Evolutionary conservation across 768 basidiomycete genomes (phyloP).

Genomic region (Candolleomyces eurysporus): DNA sequence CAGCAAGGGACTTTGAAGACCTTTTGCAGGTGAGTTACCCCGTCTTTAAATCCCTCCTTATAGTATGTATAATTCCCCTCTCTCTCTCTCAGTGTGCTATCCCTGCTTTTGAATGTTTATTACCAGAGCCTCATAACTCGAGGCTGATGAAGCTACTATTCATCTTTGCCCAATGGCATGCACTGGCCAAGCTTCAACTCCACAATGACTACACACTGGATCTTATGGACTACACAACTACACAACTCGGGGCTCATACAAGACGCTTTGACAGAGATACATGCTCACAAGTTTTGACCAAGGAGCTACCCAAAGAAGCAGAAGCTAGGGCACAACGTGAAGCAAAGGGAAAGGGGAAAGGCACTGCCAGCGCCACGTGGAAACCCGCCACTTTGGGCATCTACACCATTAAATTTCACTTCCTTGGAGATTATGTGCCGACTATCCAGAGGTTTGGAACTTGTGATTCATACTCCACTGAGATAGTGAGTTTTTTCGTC

Average conservation of each 20-base stretch:
- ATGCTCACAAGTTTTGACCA: background rate
- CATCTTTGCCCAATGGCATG: slow-evolving; percentile 5
- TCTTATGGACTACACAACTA: slow-evolving; percentile 1
- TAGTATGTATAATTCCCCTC: background rate
- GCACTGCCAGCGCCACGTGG: background rate
- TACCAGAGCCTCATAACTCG: background rate
- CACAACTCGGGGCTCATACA: background rate
- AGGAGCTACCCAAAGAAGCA: slow-evolving; percentile 1
- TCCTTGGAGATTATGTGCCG: background rate
- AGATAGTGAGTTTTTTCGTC: background rate
- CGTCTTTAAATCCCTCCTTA: too few species aligned
- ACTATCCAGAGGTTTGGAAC: background rate
- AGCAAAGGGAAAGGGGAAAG: background rate
- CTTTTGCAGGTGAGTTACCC: slow-evolving; percentile 25
- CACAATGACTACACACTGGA: slow-evolving; percentile 7
- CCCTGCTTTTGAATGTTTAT: slow-evolving; percentile 7
- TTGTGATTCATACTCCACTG: background rate
- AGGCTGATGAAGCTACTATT: background rate
- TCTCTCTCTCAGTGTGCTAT: slow-evolving; percentile 7
- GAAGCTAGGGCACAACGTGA: background rate
- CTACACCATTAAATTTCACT: slow-evolving; percentile 4
- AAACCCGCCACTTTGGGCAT: background rate
- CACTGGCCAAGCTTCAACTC: slow-evolving; percentile 9
- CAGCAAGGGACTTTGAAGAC: slow-evolving; percentile 33
- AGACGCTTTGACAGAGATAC: background rate